Percentiles rank a stretch among this genome's conserved stretches.
phyloP scores from a whole-genome alignment of 805 yeast genomes.

The Schizosaccharomyces lindneri region DNA sequence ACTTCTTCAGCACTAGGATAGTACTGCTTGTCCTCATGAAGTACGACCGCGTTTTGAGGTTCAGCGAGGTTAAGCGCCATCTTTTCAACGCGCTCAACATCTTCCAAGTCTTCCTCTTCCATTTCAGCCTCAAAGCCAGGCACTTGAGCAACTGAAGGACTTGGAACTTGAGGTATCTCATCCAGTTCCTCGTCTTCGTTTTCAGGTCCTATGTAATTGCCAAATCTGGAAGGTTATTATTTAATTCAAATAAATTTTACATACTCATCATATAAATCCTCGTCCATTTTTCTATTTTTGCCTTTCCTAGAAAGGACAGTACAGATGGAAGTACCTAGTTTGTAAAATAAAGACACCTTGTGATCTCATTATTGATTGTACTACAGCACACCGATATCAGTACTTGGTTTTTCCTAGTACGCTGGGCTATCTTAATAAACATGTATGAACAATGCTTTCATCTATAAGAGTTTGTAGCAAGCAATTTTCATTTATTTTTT shows the following conservation, averaged over 20 bases:
- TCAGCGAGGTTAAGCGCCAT: not conserved
- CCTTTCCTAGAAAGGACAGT: not conserved
- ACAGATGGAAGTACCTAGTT: not conserved
- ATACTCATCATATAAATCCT: slow-evolving; percentile 5
- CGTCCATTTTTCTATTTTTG: not conserved
- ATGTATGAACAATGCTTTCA: too few species aligned
- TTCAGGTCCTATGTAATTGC: slow-evolving; percentile 13
- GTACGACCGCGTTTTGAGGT: slow-evolving; percentile 13
- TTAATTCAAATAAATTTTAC: not conserved
- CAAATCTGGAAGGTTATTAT: slow-evolving; percentile 9
- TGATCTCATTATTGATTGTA: too few species aligned
- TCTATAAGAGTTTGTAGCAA: too few species aligned
- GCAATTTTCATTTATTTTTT: too few species aligned
- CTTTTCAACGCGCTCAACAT: slow-evolving; percentile 5
- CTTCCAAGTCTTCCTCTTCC: slow-evolving; percentile 7
- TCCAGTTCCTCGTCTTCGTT: slow-evolving; percentile 12
- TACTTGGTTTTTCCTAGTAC: too few species aligned
- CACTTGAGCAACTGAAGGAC: not conserved
- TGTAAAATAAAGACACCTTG: not conserved
- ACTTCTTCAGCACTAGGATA: slow-evolving; percentile 22
- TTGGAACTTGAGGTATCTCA: slow-evolving; percentile 8
- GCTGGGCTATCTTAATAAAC: too few species aligned
- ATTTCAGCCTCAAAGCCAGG: slow-evolving; percentile 2
- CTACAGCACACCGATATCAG: too few species aligned
- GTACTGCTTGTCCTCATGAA: slow-evolving; percentile 23